Evolutionary conservation across 441 rosid genomes (phyloP).

Genomic region (Arabidopsis lyrata): DNA sequence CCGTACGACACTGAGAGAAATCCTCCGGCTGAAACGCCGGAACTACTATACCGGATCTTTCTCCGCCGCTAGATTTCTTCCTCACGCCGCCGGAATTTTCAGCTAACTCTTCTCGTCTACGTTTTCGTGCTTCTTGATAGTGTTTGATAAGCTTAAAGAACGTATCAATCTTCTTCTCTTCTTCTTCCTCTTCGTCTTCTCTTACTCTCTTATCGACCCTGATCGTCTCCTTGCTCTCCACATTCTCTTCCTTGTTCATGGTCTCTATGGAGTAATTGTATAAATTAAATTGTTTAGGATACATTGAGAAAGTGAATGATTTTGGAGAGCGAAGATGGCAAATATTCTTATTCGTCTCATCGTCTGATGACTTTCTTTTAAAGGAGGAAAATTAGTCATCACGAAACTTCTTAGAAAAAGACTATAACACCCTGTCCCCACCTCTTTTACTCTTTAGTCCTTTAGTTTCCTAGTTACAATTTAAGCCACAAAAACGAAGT

Average conservation of each 20-base stretch:
- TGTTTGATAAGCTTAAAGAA: constrained; percentile 42
- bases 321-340: constrained; percentile 1
- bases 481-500: not conserved
- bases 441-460: not conserved
- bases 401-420: constrained; percentile 22
- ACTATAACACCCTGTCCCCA: constrained; percentile 15
- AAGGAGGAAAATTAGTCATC: constrained; percentile 7
- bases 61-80: constrained; percentile 34
- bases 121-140: constrained; percentile 43
- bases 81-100: not conserved
- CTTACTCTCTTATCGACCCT: not conserved
- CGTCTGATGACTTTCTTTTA: constrained; percentile 30
- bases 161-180: constrained; percentile 41
- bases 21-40: constrained; percentile 47
- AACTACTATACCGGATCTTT: constrained; percentile 34
- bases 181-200: constrained; percentile 44
- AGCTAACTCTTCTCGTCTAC: constrained; percentile 36
- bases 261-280: constrained; percentile 16
- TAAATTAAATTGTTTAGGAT: constrained; percentile 12
- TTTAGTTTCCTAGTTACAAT: not conserved
- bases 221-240: constrained; percentile 28
- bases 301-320: constrained; percentile 28
- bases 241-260: constrained; percentile 36
- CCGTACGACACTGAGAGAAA: constrained; percentile 28
- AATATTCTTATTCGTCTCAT: constrained; percentile 3